Percentiles rank a stretch among this genome's conserved stretches.
These are phyloP conservation scores for Paecilomyces variotii DNA, from an alignment of 2,329 filamentous ascomycete genomes.

Conservation along the genomic window DNA sequence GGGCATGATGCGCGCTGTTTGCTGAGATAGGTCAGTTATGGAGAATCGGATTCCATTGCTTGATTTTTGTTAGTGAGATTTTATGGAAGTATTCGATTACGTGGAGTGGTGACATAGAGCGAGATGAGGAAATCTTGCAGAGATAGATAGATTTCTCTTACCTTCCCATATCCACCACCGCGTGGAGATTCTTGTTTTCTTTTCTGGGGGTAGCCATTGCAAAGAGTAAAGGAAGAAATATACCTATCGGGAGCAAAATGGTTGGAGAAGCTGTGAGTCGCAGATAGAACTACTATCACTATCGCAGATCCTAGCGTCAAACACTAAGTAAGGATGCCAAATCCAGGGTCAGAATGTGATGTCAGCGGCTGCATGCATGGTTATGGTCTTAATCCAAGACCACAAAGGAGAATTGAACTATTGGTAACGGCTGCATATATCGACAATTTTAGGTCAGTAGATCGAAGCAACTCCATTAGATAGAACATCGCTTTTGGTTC, in stretches of 20 bases:
- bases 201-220: background rate
- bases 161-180: slow-evolving; percentile 36
- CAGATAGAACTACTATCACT: background rate
- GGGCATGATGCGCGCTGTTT: slow-evolving; percentile 61
- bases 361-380: too few relatives aligned
- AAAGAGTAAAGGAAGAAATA: background rate
- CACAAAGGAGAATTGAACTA: too few relatives aligned
- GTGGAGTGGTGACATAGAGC: background rate
- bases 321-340: too few relatives aligned
- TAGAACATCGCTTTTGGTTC: too few relatives aligned
- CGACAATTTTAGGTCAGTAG: too few relatives aligned
- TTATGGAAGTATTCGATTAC: background rate
- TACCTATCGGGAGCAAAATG: background rate
- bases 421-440: too few relatives aligned
- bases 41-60: slow-evolving; percentile 90
- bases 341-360: too few relatives aligned
- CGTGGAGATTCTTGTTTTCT: slow-evolving; percentile 19
- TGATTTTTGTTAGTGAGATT: background rate
- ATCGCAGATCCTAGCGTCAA: too few relatives aligned
- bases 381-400: too few relatives aligned
- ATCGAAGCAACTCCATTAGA: too few relatives aligned
- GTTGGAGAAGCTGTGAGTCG: background rate
- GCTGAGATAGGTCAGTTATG: slow-evolving; percentile 69
- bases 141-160: slow-evolving; percentile 10
- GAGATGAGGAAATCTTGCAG: background rate